phyloP scores from a whole-genome alignment of 1,284 basidiomycete genomes.

The Naganishia sp. region DNA sequence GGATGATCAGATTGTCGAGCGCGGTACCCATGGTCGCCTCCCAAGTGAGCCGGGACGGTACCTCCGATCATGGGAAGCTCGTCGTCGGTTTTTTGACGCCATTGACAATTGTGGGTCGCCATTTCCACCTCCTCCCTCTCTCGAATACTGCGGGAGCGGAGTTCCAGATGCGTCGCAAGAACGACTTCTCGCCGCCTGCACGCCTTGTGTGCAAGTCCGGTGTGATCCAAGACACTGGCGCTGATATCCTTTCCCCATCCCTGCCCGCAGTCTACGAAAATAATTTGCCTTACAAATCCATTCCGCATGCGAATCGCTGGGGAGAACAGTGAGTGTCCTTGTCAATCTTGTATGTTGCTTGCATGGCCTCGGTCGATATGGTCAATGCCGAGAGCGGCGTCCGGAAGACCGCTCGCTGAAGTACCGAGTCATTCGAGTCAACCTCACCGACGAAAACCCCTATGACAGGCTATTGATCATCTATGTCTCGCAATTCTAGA shows the following conservation, averaged over 20 bases:
- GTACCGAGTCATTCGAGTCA: too few relatives aligned
- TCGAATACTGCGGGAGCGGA: conserved; percentile 24
- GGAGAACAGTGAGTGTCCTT: conserved; percentile 43
- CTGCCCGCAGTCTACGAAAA: conserved; percentile 38
- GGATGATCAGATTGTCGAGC: background rate
- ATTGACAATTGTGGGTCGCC: conserved; percentile 27
- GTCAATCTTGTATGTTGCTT: too few relatives aligned
- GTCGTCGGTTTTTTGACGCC: conserved; percentile 20
- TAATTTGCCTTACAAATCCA: conserved; percentile 43
- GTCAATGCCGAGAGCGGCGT: background rate
- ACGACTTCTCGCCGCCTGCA: too few relatives aligned
- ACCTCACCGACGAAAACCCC: too few relatives aligned
- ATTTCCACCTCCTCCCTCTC: background rate
- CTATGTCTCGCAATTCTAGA: conserved; percentile 31
- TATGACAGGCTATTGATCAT: too few relatives aligned
- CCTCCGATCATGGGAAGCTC: conserved; percentile 25
- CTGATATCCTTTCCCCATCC: conserved; percentile 27
- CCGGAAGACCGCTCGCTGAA: too few relatives aligned
- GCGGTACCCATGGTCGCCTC: background rate
- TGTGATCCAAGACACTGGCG: conserved; percentile 26
- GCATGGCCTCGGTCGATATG: too few relatives aligned
- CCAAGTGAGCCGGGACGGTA: background rate
- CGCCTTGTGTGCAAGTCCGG: too few relatives aligned
- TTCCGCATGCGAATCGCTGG: conserved; percentile 44
- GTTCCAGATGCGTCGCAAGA: conserved; percentile 1